Evolutionary conservation across 768 basidiomycete genomes (phyloP), one percentile per base, ranked within the genome.

Genomic region (Psilocybe cyanescens): DNA sequence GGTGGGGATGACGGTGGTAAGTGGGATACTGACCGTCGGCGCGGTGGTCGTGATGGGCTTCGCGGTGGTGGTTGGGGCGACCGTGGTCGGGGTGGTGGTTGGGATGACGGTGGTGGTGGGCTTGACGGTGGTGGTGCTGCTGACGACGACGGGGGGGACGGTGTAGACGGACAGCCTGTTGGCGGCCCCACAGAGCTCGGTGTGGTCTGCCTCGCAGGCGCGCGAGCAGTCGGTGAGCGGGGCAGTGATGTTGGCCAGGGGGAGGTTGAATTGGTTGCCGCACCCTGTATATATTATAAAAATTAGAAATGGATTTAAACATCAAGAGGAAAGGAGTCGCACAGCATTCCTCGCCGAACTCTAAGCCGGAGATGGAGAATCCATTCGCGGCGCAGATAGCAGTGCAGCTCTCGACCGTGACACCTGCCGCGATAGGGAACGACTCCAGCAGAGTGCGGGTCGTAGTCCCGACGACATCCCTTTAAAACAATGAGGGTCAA

Each of bases 291-390:
- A 9, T 24, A 24, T 24, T 24, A 49, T 8, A 12, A 60, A 28
- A 4, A 2, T 8, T 4, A 30, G 19, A 3, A 55, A 60, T 29
- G 33, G 29, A 19, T 0, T 44, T 19, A 11, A 31, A 61, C 5
- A 7, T 57, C 3, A 53, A 17, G 3, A 41, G 55, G 16, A 46
- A 12, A 37, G 33, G 30, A 9, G 17, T 46, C 66, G 19, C 52
- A 70, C 69, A 71, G 58, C 70, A 71, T 53, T 71, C 70, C 28
- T 55, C 57, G 2, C 75, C 79, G 65, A 79, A 86, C 70, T 86
- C 86, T 4, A 82, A 73, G 6, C 86, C 86, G 11, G 84, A 84
- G 54, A 78, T 81, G 35, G 78, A 65, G 65, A 72, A 85, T 3
- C 66, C 68, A 29, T 55, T 33, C 2, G 61, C 51, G 2, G 12